A percentile compares a stretch with the other conserved stretches of the same genome.
Conservation (phyloP, 805 yeast species). For the Teunomyces pallodes region DNA sequence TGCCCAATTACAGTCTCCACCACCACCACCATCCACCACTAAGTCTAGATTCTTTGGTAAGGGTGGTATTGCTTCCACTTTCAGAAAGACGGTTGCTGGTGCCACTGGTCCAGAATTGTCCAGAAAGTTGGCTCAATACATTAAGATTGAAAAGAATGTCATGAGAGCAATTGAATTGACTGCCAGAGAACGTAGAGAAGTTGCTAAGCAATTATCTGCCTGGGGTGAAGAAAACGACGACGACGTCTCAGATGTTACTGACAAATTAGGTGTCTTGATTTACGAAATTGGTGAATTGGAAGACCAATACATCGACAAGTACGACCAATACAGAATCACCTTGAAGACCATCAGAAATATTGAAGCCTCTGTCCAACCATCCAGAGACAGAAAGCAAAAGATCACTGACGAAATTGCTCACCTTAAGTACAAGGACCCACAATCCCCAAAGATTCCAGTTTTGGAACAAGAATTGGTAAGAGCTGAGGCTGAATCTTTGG, state of each 20-base stretch:
- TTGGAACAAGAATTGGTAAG: constrained; percentile 87
- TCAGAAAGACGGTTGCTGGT: constrained; percentile 74
- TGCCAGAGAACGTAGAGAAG: constrained; percentile 75
- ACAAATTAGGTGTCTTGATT: constrained; percentile 78
- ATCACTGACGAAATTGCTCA: constrained; percentile 83
- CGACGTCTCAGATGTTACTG: constrained; percentile 82
- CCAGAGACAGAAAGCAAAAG: constrained; percentile 81
- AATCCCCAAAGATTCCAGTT: constrained; percentile 74
- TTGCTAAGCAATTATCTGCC: constrained; percentile 74
- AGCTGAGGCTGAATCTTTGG: constrained; percentile 88
- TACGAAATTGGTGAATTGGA: constrained; percentile 84
- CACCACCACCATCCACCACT: constrained; percentile 92
- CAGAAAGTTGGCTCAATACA: constrained; percentile 67
- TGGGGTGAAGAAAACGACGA: constrained; percentile 91
- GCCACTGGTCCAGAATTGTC: constrained; percentile 78
- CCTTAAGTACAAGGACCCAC: constrained; percentile 82
- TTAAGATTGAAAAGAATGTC: constrained; percentile 79
- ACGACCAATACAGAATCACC: constrained; percentile 83
- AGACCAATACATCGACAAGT: constrained; percentile 81
- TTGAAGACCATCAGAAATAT: constrained; percentile 79
- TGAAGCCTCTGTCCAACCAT: constrained; percentile 84
- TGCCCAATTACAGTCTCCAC: constrained; percentile 87
- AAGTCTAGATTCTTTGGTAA: constrained; percentile 89
- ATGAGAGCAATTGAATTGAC: constrained; percentile 76
- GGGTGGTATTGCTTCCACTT: constrained; percentile 58